Conservation (phyloP, 176 grass and related monocot species). For the Carex myosuroides region DNA sequence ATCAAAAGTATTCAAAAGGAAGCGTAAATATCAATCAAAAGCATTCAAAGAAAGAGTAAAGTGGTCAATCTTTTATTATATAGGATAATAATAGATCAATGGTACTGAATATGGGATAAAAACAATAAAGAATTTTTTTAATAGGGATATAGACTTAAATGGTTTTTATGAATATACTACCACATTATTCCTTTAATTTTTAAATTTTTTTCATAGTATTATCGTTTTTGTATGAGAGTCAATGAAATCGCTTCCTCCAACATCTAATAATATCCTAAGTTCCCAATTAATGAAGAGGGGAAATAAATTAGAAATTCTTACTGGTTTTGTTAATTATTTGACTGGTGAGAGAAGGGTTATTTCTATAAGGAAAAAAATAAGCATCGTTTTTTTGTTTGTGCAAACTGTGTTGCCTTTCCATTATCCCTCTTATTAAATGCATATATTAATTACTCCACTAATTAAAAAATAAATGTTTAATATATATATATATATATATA, state of each 20-base stretch:
- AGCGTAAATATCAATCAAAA: too few relatives aligned
- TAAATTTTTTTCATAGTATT: neutral
- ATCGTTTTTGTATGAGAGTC: neutral
- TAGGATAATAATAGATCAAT: neutral
- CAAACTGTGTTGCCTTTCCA: too few relatives aligned
- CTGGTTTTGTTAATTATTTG: neutral
- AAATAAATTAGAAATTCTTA: neutral
- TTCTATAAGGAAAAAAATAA: too few relatives aligned
- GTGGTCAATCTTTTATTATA: too few relatives aligned
- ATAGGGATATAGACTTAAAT: neutral
- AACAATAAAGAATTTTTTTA: neutral
- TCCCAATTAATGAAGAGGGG: neutral
- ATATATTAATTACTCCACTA: too few relatives aligned
- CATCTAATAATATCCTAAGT: neutral
- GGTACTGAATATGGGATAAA: neutral
- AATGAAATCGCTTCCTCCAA: neutral
- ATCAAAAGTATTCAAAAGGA: too few relatives aligned
- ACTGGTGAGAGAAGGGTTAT: too few relatives aligned
- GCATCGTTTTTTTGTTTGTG: too few relatives aligned
- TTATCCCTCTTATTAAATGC: too few relatives aligned
- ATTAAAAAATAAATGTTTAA: too few relatives aligned
- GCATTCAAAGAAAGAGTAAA: too few relatives aligned
- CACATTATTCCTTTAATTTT: neutral
- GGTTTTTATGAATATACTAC: neutral
- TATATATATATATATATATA: too few relatives aligned